Evolutionary conservation across 1,284 basidiomycete species (phyloP), one percentile per base, ranked within the genome.

Genomic region (Moesziomyces sp.): DNA sequence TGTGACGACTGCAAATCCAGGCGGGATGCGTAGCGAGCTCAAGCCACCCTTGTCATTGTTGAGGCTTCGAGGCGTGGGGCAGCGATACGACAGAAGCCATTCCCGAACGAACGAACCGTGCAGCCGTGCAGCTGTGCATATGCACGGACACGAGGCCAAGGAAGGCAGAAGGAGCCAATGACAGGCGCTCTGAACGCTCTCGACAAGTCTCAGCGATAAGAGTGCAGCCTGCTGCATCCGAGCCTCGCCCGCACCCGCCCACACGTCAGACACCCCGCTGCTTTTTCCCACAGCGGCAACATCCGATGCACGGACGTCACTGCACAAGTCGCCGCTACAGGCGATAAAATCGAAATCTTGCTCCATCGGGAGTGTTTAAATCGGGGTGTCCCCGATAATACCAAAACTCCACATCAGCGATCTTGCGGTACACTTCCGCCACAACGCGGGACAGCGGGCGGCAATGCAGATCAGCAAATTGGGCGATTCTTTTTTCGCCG

Each of bases 261-360:
- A 34, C 30, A 34, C 30, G 30, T 34, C 30, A 34, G 30, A 4
- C 30, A 34, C 3, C 30, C 28, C 13, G 38, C 26, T 28, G 38
- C 38, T 14, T 14, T 40, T 18, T 40, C 18, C 38, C 38, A 16
- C 38, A 5, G 38, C 30, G 16, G 23, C 19, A 51, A 26, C 23
- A n/a, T 19, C 26, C 21, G 43, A 40, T 47, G 48, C 55, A 58
- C 55, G 55, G 55, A 50, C 48, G 16, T 21, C 24, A 13, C 16
- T 23, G 24, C 9, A 16, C 21, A 46, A 46, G 19, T 24, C 19
- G 45, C 24, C 23, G 45, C 16, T 26, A 19, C 45, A 21, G 3
- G 16, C 18, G 38, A 40, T 40, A 18, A 2, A 16, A 18, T 40
- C 38, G 38, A 18, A 7, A 18, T 18, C 18, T 7, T 11, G 18